phyloP scores from a whole-genome alignment of 371 early-diverging fungal genomes.

The Saksenaea oblongispora region DNA sequence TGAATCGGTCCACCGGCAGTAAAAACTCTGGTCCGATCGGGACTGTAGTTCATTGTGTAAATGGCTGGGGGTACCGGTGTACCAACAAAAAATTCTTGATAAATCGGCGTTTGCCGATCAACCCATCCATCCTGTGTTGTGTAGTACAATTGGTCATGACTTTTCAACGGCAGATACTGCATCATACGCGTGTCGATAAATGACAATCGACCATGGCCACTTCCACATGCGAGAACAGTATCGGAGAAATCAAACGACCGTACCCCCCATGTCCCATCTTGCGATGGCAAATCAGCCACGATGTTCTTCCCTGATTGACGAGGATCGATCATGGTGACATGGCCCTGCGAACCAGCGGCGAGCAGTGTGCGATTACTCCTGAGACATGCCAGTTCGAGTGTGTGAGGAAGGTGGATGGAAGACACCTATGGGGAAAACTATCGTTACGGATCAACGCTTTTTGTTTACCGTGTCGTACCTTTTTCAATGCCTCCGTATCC shows the following conservation, averaged over 20 bases:
- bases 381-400: slow-evolving; percentile 61
- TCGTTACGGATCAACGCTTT: neutral
- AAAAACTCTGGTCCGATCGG: slow-evolving; percentile 47
- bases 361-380: slow-evolving; percentile 34
- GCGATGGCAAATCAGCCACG: slow-evolving; percentile 49
- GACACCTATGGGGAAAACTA: slow-evolving; percentile 10
- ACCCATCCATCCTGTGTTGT: slow-evolving; percentile 56
- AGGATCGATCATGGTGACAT: slow-evolving; percentile 64
- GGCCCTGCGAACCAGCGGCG: slow-evolving; percentile 63
- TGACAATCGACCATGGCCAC: slow-evolving; percentile 45
- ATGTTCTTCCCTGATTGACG: slow-evolving; percentile 26
- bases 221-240: slow-evolving; percentile 61
- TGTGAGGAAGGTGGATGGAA: slow-evolving; percentile 38
- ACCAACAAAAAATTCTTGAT: slow-evolving; percentile 28
- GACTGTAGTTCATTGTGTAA: slow-evolving; percentile 57
- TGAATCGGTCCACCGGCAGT: slow-evolving; percentile 71
- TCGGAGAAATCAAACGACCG: slow-evolving; percentile 54
- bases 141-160: slow-evolving; percentile 14
- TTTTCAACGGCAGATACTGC: slow-evolving; percentile 32
- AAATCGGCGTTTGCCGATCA: slow-evolving; percentile 18
- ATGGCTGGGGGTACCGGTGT: slow-evolving; percentile 54
- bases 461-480: neutral
- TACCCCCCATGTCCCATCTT: slow-evolving; percentile 74
- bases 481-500: slow-evolving; percentile 23
- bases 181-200: slow-evolving; percentile 53